phyloP scores from a whole-genome alignment of 495 filamentous ascomycete genomes.

The Friedmanniomyces simplex region DNA sequence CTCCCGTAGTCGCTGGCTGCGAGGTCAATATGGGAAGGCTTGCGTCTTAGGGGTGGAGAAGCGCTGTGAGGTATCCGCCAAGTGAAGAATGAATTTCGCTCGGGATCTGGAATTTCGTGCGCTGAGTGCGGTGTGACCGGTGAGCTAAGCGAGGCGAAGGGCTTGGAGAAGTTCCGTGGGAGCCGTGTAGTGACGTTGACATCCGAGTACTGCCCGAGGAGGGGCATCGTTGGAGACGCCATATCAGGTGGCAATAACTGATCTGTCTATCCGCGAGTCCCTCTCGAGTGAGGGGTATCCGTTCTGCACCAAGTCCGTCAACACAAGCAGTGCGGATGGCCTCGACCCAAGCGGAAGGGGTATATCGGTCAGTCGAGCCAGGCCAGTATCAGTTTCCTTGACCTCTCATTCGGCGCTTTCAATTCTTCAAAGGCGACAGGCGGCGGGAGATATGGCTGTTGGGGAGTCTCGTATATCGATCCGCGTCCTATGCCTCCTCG shows the following conservation, averaged over 20 bases:
- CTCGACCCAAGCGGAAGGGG: no score
- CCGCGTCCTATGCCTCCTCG: no score
- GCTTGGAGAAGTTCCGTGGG: constrained; percentile 13
- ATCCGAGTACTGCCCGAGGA: neutral
- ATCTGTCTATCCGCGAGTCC: neutral
- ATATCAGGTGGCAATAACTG: neutral
- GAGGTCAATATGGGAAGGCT: constrained; percentile 1
- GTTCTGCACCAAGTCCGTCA: no score
- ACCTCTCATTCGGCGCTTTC: no score
- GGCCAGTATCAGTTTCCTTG: no score
- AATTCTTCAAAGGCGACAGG: no score
- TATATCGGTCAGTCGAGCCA: no score
- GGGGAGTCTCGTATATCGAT: no score
- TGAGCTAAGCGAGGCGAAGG: neutral
- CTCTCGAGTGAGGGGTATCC: no score
- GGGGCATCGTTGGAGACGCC: neutral
- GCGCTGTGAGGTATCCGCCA: neutral
- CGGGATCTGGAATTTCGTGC: neutral
- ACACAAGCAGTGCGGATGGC: no score
- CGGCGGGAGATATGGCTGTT: no score
- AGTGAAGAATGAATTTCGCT: neutral
- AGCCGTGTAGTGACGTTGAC: constrained; percentile 7
- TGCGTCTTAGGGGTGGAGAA: constrained; percentile 4
- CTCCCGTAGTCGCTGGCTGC: neutral
- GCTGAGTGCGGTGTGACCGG: neutral